Evolutionary conservation across 768 basidiomycete species (phyloP).

Genomic region (Sutorius australiensis): DNA sequence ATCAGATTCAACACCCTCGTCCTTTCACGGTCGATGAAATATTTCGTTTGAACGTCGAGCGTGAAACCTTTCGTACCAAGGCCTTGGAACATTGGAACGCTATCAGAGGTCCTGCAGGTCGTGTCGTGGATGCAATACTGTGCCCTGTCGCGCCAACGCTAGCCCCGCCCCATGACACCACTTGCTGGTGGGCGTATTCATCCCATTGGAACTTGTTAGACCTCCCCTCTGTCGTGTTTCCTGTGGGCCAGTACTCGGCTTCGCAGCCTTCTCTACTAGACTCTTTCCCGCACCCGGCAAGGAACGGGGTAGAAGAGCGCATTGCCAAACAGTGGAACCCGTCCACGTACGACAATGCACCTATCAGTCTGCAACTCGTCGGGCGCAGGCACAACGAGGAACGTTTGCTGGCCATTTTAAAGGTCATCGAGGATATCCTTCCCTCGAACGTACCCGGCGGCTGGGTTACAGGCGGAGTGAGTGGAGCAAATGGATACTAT

Average conservation of each 20-base stretch:
- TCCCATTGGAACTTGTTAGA: constrained; percentile 54
- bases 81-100: constrained; percentile 46
- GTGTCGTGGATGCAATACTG: constrained; percentile 46
- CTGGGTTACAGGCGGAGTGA: constrained; percentile 1
- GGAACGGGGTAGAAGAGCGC: constrained; percentile 36
- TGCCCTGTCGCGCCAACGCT: constrained; percentile 45
- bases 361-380: constrained; percentile 47
- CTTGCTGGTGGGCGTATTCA: constrained; percentile 49
- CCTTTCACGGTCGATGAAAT: constrained; percentile 40
- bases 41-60: constrained; percentile 43
- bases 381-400: constrained; percentile 51
- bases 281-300: constrained; percentile 21
- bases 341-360: constrained; percentile 39
- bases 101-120: constrained; percentile 34
- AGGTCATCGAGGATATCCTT: constrained; percentile 34
- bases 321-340: constrained; percentile 41
- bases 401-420: constrained; percentile 42
- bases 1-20: constrained; percentile 35
- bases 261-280: constrained; percentile 11
- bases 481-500: constrained; percentile 12
- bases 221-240: constrained; percentile 46
- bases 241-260: constrained; percentile 37
- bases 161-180: constrained; percentile 46
- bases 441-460: constrained; percentile 15
- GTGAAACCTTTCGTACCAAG: constrained; percentile 39